A percentile compares a stretch with the other conserved stretches of the same genome.
Conservation (phyloP, 2,329 filamentous ascomycete species). For the Emydomyces testavorans region DNA sequence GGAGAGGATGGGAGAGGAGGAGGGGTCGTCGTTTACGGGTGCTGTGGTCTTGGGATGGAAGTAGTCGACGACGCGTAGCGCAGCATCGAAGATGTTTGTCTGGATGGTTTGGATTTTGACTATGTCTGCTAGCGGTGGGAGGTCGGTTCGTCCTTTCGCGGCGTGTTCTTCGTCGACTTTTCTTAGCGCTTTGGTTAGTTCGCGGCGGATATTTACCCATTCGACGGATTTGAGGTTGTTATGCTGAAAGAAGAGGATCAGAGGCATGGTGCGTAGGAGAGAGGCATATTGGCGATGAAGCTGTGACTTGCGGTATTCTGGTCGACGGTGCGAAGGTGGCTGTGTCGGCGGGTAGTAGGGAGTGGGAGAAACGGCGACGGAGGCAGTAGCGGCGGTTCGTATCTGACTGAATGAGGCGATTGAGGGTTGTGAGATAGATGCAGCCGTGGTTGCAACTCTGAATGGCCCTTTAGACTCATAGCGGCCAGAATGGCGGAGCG, state of each 20-base stretch:
- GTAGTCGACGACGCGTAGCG: constrained; percentile 76
- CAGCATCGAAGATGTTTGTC: constrained; percentile 77
- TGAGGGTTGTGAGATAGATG: constrained; percentile 37
- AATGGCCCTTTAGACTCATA: constrained; percentile 22
- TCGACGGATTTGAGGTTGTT: constrained; percentile 64
- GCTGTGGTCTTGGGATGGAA: constrained; percentile 45
- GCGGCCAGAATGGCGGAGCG: constrained; percentile 27
- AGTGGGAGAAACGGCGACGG: constrained; percentile 29
- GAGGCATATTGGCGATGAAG: constrained; percentile 78
- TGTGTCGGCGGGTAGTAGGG: constrained; percentile 53
- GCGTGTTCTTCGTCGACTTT: constrained; percentile 59
- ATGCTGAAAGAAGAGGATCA: constrained; percentile 78
- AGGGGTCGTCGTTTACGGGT: constrained; percentile 22
- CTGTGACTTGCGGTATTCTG: constrained; percentile 83
- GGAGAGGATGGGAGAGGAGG: constrained; percentile 26
- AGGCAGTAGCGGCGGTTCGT: constrained; percentile 1
- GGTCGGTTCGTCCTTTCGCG: constrained; percentile 37
- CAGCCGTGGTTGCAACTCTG: constrained; percentile 13
- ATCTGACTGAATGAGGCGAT: constrained; percentile 37
- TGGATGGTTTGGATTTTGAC: constrained; percentile 75
- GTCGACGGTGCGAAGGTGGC: constrained; percentile 74
- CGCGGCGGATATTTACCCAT: constrained; percentile 60
- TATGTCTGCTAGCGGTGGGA: constrained; percentile 41
- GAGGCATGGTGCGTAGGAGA: constrained; percentile 68
- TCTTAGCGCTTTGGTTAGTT: constrained; percentile 49